phyloP scores from a whole-genome alignment of 352 stramenopile species.

The Phytopythium litorale region DNA sequence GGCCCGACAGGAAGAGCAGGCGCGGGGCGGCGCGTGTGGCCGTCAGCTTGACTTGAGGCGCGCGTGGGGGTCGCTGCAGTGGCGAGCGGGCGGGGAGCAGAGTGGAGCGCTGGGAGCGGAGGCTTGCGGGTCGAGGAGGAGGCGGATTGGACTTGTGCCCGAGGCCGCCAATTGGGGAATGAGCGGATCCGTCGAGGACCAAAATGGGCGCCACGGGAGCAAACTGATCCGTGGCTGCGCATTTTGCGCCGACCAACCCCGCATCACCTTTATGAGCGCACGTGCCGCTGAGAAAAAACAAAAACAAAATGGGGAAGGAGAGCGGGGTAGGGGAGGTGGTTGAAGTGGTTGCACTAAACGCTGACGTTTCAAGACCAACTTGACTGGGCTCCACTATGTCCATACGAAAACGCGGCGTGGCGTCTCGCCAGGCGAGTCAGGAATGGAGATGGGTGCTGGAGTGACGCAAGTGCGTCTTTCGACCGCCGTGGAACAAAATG shows the following conservation, averaged over 20 bases:
- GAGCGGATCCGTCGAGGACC: conserved; percentile 1
- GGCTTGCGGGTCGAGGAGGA: not conserved
- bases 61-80: not conserved
- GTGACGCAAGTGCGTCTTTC: too few relatives aligned
- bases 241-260: not conserved
- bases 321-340: not conserved
- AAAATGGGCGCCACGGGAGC: too few relatives aligned
- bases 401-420: too few relatives aligned
- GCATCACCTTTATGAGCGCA: not conserved
- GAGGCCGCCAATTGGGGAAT: conserved; percentile 24
- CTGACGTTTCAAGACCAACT: not conserved
- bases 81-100: not conserved
- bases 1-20: not conserved
- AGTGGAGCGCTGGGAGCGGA: not conserved
- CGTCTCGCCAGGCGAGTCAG: too few relatives aligned
- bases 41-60: conserved; percentile 2
- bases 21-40: conserved; percentile 1
- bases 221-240: not conserved
- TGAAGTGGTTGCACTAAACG: not conserved
- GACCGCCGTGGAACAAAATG: too few relatives aligned
- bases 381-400: not conserved
- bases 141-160: conserved; percentile 13
- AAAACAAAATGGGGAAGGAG: not conserved
- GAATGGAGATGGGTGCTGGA: too few relatives aligned
- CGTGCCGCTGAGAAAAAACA: conserved; percentile 5